Conservation (phyloP, 495 filamentous ascomycete species). For the Aspergillus indologenus region DNA sequence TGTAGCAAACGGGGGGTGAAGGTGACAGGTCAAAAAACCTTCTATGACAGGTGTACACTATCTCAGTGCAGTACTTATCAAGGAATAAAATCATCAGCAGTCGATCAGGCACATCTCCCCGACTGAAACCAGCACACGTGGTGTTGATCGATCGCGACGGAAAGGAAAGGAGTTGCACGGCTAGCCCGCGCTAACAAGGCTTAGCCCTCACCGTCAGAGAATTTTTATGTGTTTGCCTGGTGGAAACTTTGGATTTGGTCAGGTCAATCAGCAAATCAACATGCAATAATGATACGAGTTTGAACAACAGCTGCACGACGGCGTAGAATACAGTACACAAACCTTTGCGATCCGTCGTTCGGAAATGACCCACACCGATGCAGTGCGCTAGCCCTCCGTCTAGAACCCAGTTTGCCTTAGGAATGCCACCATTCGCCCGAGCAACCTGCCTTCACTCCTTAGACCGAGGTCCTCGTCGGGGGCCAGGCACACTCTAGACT, state of each 20-base stretch:
- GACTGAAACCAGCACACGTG: no score
- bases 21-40: no score
- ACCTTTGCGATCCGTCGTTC: not conserved
- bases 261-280: not conserved
- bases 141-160: not conserved
- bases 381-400: not conserved
- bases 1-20: no score
- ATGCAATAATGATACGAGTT: no score
- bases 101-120: no score
- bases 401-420: not conserved
- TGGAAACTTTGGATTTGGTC: not conserved
- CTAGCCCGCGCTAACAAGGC: conserved; percentile 2
- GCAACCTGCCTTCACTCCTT: not conserved
- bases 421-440: conserved; percentile 4
- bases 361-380: not conserved
- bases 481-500: not conserved
- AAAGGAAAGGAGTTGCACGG: conserved; percentile 7
- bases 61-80: no score
- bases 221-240: conserved; percentile 3
- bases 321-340: no score
- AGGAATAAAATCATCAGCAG: no score
- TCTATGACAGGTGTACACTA: no score
- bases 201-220: not conserved
- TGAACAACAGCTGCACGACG: no score
- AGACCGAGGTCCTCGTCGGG: not conserved